Evolutionary conservation across 495 filamentous ascomycete species (phyloP).

Genomic region (Darksidea phi): DNA sequence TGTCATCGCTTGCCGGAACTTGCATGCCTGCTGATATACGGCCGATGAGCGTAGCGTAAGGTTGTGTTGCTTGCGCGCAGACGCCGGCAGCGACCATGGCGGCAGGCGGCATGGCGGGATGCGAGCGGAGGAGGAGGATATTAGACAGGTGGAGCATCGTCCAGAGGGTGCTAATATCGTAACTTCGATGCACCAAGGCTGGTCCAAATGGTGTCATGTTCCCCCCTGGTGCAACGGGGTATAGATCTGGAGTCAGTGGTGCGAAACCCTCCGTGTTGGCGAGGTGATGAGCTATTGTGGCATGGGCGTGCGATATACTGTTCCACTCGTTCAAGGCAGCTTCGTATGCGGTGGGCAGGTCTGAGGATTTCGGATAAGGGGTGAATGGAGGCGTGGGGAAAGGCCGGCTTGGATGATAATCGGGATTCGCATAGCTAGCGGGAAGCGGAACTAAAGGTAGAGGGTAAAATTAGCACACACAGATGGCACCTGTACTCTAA

Average conservation of each 20-base stretch:
- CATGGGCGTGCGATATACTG: conserved; percentile 67
- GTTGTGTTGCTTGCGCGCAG: conserved; percentile 64
- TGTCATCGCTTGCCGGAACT: conserved; percentile 26
- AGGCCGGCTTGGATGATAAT: neutral
- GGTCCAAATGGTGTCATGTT: conserved; percentile 72
- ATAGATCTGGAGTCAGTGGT: conserved; percentile 71
- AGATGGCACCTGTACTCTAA: too few relatives aligned
- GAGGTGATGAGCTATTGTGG: conserved; percentile 61
- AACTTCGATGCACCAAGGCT: conserved; percentile 78
- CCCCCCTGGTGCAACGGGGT: conserved; percentile 50
- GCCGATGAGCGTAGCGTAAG: conserved; percentile 71
- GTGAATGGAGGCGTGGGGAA: conserved; percentile 5
- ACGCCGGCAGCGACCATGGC: conserved; percentile 80
- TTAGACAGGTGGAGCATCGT: conserved; percentile 77
- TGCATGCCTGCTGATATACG: conserved; percentile 77
- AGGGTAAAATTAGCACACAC: too few relatives aligned
- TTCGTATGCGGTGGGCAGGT: conserved; percentile 60
- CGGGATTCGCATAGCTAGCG: conserved; percentile 51
- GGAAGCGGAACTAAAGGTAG: conserved; percentile 48
- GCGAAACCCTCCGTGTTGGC: conserved; percentile 65
- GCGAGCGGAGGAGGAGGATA: conserved; percentile 72
- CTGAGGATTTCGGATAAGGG: conserved; percentile 44
- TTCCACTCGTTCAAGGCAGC: conserved; percentile 80
- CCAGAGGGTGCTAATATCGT: conserved; percentile 82
- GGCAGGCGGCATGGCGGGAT: conserved; percentile 89